Evolutionary conservation across 2,329 filamentous ascomycete species (phyloP).

Genomic region (Pseudogymnoascus sp.): DNA sequence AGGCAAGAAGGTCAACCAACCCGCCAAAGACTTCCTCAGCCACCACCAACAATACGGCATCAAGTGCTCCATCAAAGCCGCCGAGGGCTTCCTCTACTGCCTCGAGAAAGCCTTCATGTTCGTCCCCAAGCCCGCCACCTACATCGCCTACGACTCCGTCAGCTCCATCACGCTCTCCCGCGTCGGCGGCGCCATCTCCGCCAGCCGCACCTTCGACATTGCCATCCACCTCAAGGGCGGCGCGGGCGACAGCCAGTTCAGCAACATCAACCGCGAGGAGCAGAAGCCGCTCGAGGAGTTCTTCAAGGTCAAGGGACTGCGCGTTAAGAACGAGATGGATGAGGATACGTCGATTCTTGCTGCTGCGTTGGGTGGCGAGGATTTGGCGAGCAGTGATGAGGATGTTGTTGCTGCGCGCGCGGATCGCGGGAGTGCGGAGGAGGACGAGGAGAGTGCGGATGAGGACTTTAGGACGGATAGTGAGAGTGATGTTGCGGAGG

Average conservation of each 20-base stretch:
- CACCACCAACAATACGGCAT: constrained; percentile 92
- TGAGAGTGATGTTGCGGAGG: constrained; percentile 92
- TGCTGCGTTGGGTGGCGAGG: constrained; percentile 74
- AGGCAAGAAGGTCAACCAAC: constrained; percentile 89
- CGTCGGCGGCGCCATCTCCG: constrained; percentile 86
- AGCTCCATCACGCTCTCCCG: constrained; percentile 89
- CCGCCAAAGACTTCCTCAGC: constrained; percentile 84
- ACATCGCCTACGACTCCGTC: constrained; percentile 91
- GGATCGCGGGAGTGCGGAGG: constrained; percentile 85
- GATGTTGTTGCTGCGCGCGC: constrained; percentile 61
- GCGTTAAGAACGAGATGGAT: constrained; percentile 97
- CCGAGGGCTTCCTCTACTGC: constrained; percentile 94
- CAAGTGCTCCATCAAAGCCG: constrained; percentile 99
- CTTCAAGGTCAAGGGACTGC: constrained; percentile 90
- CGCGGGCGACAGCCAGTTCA: constrained; percentile 87
- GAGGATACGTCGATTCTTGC: constrained; percentile 69
- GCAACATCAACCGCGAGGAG: constrained; percentile 98
- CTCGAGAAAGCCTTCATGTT: constrained; percentile 99
- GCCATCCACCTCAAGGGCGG: constrained; percentile 83
- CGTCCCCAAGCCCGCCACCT: constrained; percentile 94
- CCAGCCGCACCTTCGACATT: constrained; percentile 94
- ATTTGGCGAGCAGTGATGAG: constrained; percentile 65
- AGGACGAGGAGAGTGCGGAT: constrained; percentile 90
- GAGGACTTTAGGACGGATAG: constrained; percentile 92
- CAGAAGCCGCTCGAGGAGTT: constrained; percentile 94